Conservation (phyloP, 1,284 basidiomycete genomes). For the Sporisorium exsertum region DNA sequence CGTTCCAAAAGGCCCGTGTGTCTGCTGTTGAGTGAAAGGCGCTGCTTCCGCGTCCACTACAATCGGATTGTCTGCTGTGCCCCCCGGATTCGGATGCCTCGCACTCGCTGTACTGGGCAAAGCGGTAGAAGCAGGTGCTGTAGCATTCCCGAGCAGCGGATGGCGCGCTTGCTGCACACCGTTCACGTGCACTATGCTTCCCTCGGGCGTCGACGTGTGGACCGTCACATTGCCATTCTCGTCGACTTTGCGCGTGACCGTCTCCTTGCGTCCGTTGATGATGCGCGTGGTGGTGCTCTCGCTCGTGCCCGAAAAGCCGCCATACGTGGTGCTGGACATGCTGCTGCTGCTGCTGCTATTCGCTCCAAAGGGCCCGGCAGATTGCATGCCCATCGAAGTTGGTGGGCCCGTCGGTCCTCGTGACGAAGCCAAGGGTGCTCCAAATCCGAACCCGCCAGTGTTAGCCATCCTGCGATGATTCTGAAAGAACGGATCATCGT, state of each 20-base stretch:
- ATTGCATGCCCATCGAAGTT: conserved; percentile 11
- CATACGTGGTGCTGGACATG: conserved; percentile 25
- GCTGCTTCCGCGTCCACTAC: conserved; percentile 25
- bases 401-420: conserved; percentile 7
- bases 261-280: conserved; percentile 60
- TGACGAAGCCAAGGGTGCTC: conserved; percentile 13
- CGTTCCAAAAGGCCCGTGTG: background rate
- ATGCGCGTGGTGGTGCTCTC: conserved; percentile 54
- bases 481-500: conserved; percentile 52
- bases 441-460: conserved; percentile 49
- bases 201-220: conserved; percentile 54
- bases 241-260: conserved; percentile 57
- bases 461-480: conserved; percentile 57
- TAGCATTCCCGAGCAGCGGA: conserved; percentile 29
- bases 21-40: background rate
- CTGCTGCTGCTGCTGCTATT: conserved; percentile 15
- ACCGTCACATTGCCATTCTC: conserved; percentile 58
- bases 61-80: conserved; percentile 37
- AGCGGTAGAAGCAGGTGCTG: background rate
- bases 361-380: conserved; percentile 12
- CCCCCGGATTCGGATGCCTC: background rate
- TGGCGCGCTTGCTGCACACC: conserved; percentile 52
- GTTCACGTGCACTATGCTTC: conserved; percentile 58
- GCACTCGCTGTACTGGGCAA: conserved; percentile 4
- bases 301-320: conserved; percentile 31